phyloP scores from a whole-genome alignment of 2,329 filamentous ascomycete species.

The Xylariaceae sp. region DNA sequence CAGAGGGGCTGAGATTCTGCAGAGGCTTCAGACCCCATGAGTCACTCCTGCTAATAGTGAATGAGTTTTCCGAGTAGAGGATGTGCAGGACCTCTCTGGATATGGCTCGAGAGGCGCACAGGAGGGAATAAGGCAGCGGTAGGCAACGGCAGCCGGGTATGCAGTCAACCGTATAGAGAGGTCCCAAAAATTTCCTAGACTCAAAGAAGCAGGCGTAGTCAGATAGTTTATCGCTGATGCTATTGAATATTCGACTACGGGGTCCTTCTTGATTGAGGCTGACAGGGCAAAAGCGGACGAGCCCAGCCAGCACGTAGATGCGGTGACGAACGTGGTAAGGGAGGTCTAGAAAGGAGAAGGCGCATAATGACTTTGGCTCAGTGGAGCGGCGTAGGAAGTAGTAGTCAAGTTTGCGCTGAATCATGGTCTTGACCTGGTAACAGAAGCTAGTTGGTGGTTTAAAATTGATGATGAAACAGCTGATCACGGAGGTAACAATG shows the following conservation, averaged over 20 bases:
- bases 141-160: slow-evolving; percentile 2
- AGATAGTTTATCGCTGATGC: neutral
- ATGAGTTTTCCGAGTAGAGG: slow-evolving; percentile 5
- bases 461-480: no score
- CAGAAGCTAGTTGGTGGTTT: no score
- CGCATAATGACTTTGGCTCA: neutral
- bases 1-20: neutral
- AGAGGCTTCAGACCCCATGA: slow-evolving; percentile 3
- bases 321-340: slow-evolving; percentile 10
- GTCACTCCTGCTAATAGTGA: slow-evolving; percentile 8
- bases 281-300: slow-evolving; percentile 10
- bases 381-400: neutral
- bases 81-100: slow-evolving; percentile 3
- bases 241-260: neutral
- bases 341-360: slow-evolving; percentile 1
- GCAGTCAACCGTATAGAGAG: neutral
- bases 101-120: neutral
- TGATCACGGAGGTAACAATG: no score
- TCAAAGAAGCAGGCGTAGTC: slow-evolving; percentile 3
- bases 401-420: neutral
- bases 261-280: slow-evolving; percentile 10
- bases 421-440: no score
- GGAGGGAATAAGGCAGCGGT: slow-evolving; percentile 1
- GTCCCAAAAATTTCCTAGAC: neutral
- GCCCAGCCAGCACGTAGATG: slow-evolving; percentile 5